A percentile compares a stretch with the other conserved stretches of the same genome.
phyloP scores from a whole-genome alignment of 1,284 basidiomycete species.

The Xerocomus amazonicus region DNA sequence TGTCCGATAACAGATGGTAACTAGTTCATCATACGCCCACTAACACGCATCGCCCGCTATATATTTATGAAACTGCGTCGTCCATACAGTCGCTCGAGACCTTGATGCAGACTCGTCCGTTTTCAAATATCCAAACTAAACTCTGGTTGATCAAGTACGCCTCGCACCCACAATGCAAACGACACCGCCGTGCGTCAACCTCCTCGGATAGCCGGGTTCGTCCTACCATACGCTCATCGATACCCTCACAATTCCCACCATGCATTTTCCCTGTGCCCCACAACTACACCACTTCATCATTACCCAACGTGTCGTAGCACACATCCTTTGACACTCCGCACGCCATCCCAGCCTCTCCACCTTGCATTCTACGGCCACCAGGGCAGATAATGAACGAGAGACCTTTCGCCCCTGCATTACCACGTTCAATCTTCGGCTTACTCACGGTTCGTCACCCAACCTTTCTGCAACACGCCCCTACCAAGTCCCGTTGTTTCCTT shows the following conservation, averaged over 20 bases:
- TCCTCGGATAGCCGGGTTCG: background rate
- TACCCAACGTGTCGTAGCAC: too few relatives aligned
- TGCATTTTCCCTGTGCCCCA: background rate
- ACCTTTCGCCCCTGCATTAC: background rate
- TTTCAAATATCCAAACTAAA: background rate
- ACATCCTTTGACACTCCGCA: background rate
- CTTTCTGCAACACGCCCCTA: constrained; percentile 1
- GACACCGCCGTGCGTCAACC: background rate
- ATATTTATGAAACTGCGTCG: constrained; percentile 2
- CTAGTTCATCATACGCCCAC: background rate
- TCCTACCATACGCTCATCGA: background rate
- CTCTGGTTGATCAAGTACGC: background rate
- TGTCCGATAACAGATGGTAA: background rate
- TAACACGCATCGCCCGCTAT: background rate
- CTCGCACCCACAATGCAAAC: background rate
- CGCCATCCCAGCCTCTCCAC: background rate
- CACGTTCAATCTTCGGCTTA: background rate
- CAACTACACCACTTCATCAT: background rate
- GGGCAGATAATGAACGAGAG: background rate
- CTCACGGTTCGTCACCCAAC: background rate
- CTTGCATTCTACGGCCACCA: background rate
- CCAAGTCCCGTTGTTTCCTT: background rate
- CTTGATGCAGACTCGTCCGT: background rate
- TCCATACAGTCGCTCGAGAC: background rate
- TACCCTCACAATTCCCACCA: background rate